A percentile compares a stretch with the other conserved stretches of the same genome.
phyloP scores from a whole-genome alignment of 2,329 filamentous ascomycete species.

The Fusarium albosuccineum region DNA sequence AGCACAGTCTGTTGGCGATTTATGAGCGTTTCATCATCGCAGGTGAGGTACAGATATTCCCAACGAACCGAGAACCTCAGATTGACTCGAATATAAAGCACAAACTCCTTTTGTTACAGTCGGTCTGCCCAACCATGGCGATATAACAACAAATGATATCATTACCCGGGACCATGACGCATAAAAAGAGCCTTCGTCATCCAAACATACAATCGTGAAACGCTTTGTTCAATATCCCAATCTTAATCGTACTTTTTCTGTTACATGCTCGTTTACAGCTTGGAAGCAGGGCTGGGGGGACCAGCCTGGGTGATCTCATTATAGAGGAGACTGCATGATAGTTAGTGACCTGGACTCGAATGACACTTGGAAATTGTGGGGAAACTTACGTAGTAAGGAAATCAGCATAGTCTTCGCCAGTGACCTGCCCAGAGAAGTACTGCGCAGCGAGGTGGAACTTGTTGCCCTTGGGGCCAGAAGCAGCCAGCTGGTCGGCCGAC shows the following conservation, averaged over 20 bases:
- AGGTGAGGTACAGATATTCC: no score
- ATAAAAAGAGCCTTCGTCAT: constrained; percentile 15
- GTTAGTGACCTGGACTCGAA: constrained; percentile 12
- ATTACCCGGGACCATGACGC: constrained; percentile 22
- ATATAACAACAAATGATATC: constrained; percentile 33
- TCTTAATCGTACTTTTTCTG: constrained; percentile 17
- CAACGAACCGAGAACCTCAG: background rate
- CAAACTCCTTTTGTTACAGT: constrained; percentile 21
- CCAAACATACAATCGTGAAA: constrained; percentile 35
- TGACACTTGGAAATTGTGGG: background rate
- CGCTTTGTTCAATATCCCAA: constrained; percentile 26
- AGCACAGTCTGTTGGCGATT: no score
- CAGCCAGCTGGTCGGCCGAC: constrained; percentile 79
- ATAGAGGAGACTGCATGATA: constrained; percentile 77
- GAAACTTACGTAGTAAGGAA: constrained; percentile 84
- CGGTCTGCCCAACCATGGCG: constrained; percentile 13
- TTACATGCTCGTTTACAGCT: constrained; percentile 61
- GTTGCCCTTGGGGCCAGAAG: constrained; percentile 86
- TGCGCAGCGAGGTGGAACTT: constrained; percentile 91
- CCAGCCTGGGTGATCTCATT: constrained; percentile 87
- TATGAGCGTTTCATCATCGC: no score
- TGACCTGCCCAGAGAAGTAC: constrained; percentile 94
- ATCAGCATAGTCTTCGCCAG: constrained; percentile 97
- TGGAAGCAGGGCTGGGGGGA: constrained; percentile 70
- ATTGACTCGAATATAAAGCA: constrained; percentile 5